Evolutionary conservation across 306 rosid genomes (phyloP).

Genomic region (Cicer judaicum): DNA sequence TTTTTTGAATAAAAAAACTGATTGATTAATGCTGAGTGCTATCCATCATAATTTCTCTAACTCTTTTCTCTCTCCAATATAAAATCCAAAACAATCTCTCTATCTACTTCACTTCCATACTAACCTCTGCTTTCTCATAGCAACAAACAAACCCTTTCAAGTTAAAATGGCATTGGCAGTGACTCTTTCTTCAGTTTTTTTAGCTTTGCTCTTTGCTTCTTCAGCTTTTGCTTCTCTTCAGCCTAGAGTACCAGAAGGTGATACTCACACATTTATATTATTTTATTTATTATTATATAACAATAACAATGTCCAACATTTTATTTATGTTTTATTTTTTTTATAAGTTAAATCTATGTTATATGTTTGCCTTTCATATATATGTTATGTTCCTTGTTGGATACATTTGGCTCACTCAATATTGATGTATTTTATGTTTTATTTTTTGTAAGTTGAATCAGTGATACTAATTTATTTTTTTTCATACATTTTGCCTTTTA

Average conservation of each 20-base stretch:
- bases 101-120: slow-evolving; percentile 13
- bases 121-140: slow-evolving; percentile 27
- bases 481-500: neutral
- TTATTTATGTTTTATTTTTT: neutral
- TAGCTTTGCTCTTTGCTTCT: slow-evolving; percentile 50
- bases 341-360: neutral
- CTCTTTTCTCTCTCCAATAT: slow-evolving; percentile 41
- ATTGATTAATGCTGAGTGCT: slow-evolving; percentile 7
- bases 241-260: slow-evolving; percentile 69
- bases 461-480: neutral
- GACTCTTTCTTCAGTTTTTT: slow-evolving; percentile 41
- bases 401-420: neutral
- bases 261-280: slow-evolving; percentile 12
- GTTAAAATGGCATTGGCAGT: slow-evolving; percentile 75
- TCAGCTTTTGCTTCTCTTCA: slow-evolving; percentile 57
- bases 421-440: neutral
- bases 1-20: too few species aligned
- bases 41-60: slow-evolving; percentile 23
- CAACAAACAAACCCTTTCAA: slow-evolving; percentile 22
- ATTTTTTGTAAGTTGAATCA: too few species aligned
- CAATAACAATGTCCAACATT: neutral
- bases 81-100: slow-evolving; percentile 48
- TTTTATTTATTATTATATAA: slow-evolving; percentile 15
- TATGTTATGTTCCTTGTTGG: slow-evolving; percentile 7
- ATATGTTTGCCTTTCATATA: neutral